phyloP scores from a whole-genome alignment of 768 basidiomycete genomes.

The Wakefieldia striispora region DNA sequence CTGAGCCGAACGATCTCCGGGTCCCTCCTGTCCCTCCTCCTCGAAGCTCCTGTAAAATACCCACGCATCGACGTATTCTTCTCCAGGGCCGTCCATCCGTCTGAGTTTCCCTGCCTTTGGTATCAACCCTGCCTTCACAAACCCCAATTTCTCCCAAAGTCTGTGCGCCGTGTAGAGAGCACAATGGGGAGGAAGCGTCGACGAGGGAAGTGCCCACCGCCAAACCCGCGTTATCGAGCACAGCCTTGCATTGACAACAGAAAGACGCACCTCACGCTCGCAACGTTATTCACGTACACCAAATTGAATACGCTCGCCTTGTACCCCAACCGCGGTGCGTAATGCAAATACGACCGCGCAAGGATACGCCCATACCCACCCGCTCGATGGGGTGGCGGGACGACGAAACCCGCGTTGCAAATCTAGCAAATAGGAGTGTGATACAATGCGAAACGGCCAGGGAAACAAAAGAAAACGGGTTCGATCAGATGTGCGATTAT shows the following conservation, averaged over 20 bases:
- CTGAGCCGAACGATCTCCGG: not conserved
- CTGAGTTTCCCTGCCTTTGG: conserved; percentile 73
- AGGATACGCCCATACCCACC: conserved; percentile 68
- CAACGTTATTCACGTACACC: conserved; percentile 82
- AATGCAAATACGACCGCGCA: conserved; percentile 75
- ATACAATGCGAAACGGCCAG: no score
- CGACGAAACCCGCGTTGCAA: conserved; percentile 89
- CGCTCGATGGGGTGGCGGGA: conserved; percentile 60
- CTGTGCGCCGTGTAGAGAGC: conserved; percentile 30
- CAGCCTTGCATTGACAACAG: not conserved
- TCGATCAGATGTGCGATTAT: not conserved
- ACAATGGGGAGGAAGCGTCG: no score
- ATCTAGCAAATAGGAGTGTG: conserved; percentile 42
- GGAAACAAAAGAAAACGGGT: not conserved
- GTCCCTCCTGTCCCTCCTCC: conserved; percentile 19
- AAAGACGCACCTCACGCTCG: conserved; percentile 57
- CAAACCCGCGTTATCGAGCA: no score
- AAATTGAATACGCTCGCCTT: conserved; percentile 86
- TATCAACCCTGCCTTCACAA: conserved; percentile 75
- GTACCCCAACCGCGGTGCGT: conserved; percentile 77
- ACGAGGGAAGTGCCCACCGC: no score
- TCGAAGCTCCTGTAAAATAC: conserved; percentile 80
- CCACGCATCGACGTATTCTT: conserved; percentile 88
- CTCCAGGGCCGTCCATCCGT: conserved; percentile 63
- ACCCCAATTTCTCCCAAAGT: conserved; percentile 84